Evolutionary conservation across 176 grass and related monocot species (phyloP), one percentile per base, ranked within the genome.

Genomic region (Carex myosuroides): DNA sequence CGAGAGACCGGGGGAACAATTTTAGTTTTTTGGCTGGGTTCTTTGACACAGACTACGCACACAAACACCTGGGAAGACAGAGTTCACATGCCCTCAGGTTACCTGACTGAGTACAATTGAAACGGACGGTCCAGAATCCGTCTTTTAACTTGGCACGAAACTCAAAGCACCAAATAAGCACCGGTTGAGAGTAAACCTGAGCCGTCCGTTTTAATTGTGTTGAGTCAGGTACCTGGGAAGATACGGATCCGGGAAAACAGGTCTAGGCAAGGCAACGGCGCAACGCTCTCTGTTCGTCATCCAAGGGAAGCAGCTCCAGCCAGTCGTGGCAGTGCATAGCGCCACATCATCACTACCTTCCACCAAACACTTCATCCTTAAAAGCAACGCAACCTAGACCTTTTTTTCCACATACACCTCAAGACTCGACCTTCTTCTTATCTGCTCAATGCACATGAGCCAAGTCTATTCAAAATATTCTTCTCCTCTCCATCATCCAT

Each of bases 291-390:
- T 20, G 22, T 13, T 81, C 58, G 35, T 81, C 12, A 81, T 81
- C 79, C n/a, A 81, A 82, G 32, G 46, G 42, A 67, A 83, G 14
- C 61, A 48, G 60, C 59, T 59, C 60, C 80, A 83, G 80, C 80
- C 80, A 83, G 41, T 83, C 16, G 42, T n/a, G 41, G 42, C 80
- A 10, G 8, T 30, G 59, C n/a, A 68, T 83, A 67, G 39, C 20
- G 32, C 80, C 80, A 83, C 42, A 6, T 83, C 80, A 82, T 53
- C 39, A 82, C n/a, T 10, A 16, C 63, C 62, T 44, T 18, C 42
- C 6, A 24, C 62, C 60, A 35, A 54, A 68, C 13, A 54, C 61
- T 42, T 83, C 61, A 83, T 83, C 80, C 60, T 66, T 79, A 21
- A 24, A 68, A 18, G 4, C 48, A 29, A 6, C 6, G 1, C 39